Base-by-base conservation (phyloP, 176 grass and related monocot species). In the Juncus effusus region DNA sequence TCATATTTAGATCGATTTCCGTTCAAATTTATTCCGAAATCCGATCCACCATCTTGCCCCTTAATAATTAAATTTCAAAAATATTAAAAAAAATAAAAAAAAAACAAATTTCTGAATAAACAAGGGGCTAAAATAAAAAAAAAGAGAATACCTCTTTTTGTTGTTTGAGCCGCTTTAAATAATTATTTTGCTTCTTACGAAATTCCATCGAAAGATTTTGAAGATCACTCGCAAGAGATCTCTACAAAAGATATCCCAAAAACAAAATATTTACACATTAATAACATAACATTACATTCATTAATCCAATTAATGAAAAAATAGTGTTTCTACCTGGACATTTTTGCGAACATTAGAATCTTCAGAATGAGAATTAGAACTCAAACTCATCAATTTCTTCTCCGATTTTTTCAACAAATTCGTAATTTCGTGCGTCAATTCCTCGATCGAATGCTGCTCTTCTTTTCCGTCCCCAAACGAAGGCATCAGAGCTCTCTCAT, bases 171-270 rank as follows among this genome's bases (percentile, higher is more conserved):
- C 85, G 83, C 66, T 94, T 99, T 75, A 99, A 59, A 83, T 99
- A 99, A 73, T 83, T 78, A 13, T 89, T 93, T 57, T 99, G 89
- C 49, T 86, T 93, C 80, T 90, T 93, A 35, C 95, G 78, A 54
- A 99, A 94, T 42, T 99, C 95, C 86, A 99, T 94, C 1, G 95
- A 99, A n/a, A 99, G 81, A 62, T 78, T 83, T 78, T 99, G 95
- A 38, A 99, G 86, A 65, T 99, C 85, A 67, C 88, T 92, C 63
- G 93, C 93, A 70, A 92, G 85, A 44, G 93, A 89, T 59, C 93
- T 79, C 93, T 97, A 77, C 71, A 78, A 35, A 80, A 62, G 74
- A 63, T 56, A 84, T 28, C 19, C 19, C 19, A 28, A 28, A 28
- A 28, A 28, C 13, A 56, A 5, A 45, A 36, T 42, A 42, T 16